Conservation (phyloP, 371 early-diverging fungal species). For the Umbelopsis sp. region DNA sequence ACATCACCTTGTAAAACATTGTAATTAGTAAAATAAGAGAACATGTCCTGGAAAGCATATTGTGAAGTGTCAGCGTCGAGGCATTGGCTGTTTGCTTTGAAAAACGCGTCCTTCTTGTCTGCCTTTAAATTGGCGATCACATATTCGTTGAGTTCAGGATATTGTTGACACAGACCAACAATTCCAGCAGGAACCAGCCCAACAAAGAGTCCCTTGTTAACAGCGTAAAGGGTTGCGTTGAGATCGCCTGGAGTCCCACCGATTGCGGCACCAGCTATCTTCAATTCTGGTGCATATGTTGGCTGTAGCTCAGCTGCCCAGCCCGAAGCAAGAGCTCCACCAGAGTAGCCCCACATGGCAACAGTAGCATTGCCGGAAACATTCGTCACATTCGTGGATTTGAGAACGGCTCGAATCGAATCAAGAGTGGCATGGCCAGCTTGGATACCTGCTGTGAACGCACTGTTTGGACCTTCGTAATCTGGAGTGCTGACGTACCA, state of each 20-base stretch:
- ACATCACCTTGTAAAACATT: constrained; percentile 1
- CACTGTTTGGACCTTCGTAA: constrained; percentile 11
- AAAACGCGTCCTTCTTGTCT: background rate
- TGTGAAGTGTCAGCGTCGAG: background rate
- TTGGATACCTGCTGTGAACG: constrained; percentile 3
- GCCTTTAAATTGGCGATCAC: background rate
- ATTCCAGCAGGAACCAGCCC: background rate
- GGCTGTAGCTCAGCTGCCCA: constrained; percentile 13
- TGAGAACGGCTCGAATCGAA: background rate
- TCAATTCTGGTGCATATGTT: constrained; percentile 10
- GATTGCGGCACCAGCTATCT: background rate
- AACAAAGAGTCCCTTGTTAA: background rate
- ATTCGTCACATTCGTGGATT: background rate
- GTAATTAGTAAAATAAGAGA: background rate
- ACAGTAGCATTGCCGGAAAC: background rate
- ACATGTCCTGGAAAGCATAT: constrained; percentile 11
- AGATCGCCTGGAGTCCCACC: constrained; percentile 12
- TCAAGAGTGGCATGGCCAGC: constrained; percentile 12
- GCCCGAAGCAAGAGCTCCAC: constrained; percentile 7
- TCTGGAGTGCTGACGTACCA: constrained; percentile 12
- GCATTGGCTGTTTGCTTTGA: constrained; percentile 5
- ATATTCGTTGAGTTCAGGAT: background rate
- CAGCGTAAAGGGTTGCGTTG: background rate
- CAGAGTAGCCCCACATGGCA: constrained; percentile 7
- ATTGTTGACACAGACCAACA: constrained; percentile 3